These are phyloP conservation scores for Populus deltoides DNA, from an alignment of 345 rosid species.

Conservation along the genomic window DNA sequence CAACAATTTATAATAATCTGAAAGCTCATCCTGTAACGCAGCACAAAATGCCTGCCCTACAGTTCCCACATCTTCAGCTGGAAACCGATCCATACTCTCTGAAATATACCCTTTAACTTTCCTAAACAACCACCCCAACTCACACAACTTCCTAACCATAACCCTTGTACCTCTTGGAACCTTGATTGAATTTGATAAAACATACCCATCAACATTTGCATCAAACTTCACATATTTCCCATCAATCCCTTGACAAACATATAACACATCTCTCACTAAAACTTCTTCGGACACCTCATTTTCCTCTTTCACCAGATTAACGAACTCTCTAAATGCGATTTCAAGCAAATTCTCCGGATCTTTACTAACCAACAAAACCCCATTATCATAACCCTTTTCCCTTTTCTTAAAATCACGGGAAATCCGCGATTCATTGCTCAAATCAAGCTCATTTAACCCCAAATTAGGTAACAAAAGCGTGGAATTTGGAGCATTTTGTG, in stretches of 20 bases:
- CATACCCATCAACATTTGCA: constrained; percentile 61
- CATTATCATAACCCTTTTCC: constrained; percentile 56
- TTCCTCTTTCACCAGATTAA: constrained; percentile 69
- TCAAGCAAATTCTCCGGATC: constrained; percentile 81
- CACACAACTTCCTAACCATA: constrained; percentile 80
- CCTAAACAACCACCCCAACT: constrained; percentile 92
- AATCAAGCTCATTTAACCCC: constrained; percentile 32
- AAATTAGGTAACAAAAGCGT: constrained; percentile 58
- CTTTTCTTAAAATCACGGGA: constrained; percentile 26
- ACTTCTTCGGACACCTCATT: constrained; percentile 87
- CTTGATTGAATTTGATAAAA: constrained; percentile 53
- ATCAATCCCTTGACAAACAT: constrained; percentile 91
- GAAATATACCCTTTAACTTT: constrained; percentile 77
- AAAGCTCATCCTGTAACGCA: constrained; percentile 86
- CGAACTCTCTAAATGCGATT: constrained; percentile 74
- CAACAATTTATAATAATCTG: constrained; percentile 80
- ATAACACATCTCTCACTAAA: constrained; percentile 83
- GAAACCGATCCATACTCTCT: constrained; percentile 74
- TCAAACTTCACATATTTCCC: constrained; percentile 80
- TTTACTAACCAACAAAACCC: constrained; percentile 65
- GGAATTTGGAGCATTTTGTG: constrained; percentile 38
- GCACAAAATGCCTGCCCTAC: constrained; percentile 96
- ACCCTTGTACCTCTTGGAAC: constrained; percentile 66
- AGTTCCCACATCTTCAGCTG: constrained; percentile 81
- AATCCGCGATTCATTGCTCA: constrained; percentile 32